Percentiles rank a stretch among this genome's conserved stretches.
Conservation (phyloP, 495 filamentous ascomycete species). For the Chaetomium cochliodes region DNA sequence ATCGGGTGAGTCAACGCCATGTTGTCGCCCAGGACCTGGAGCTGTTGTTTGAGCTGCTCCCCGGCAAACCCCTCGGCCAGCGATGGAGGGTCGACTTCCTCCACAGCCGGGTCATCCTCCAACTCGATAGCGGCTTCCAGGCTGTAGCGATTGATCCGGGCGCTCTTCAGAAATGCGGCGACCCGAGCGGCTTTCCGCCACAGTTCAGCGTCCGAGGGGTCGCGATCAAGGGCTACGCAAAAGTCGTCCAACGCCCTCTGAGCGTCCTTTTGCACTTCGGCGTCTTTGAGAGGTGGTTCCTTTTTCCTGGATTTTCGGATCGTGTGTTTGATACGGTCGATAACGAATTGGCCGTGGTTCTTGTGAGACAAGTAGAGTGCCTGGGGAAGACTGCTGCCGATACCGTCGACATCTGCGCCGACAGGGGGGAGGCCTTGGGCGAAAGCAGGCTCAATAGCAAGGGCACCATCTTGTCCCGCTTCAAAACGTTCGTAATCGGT, state of each 20-base stretch:
- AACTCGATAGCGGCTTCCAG: constrained; percentile 87
- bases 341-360: constrained; percentile 84
- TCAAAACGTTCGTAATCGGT: constrained; percentile 72
- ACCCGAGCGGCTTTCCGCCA: constrained; percentile 85
- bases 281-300: constrained; percentile 39
- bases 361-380: constrained; percentile 92
- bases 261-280: constrained; percentile 43
- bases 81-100: constrained; percentile 70
- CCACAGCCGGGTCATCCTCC: constrained; percentile 70
- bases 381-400: constrained; percentile 78
- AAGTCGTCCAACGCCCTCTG: constrained; percentile 60
- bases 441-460: constrained; percentile 40
- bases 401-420: constrained; percentile 59
- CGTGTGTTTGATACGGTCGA: constrained; percentile 64
- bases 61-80: constrained; percentile 83
- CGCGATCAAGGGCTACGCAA: constrained; percentile 74
- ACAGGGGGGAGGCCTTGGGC: constrained; percentile 42
- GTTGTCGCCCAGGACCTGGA: constrained; percentile 68
- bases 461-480: constrained; percentile 54
- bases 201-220: constrained; percentile 90
- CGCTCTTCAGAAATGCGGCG: constrained; percentile 69
- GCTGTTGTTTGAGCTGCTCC: constrained; percentile 68
- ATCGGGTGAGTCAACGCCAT: constrained; percentile 65
- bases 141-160: constrained; percentile 77
- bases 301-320: constrained; percentile 41